Base-by-base conservation (phyloP, 2,329 filamentous ascomycete species). In the Neofusicoccum laricinum region DNA sequence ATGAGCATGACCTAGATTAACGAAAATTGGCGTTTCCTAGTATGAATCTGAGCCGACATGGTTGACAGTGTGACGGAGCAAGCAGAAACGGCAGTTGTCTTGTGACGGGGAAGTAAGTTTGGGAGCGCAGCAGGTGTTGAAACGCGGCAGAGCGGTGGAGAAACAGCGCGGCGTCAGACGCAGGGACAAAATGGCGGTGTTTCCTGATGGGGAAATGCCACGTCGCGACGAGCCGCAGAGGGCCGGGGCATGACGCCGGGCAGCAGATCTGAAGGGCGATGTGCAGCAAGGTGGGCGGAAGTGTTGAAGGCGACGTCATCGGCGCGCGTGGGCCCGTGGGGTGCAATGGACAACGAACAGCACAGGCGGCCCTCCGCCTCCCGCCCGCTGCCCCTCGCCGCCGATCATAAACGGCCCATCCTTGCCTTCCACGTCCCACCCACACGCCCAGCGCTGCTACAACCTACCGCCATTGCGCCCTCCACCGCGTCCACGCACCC, bases 381-480 rank as follows among this genome's bases (percentile, higher is more conserved):
- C 49, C 21, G 51, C 53, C 19, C 15, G 19, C 36, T 61, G 59
- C 59, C 59, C 59, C 46, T 57, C 53, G 53, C 38, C 41, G 55
- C 55, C 55, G 55, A 59, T 59, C 55, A 59, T 32, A 46, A 59
- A 45, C 55, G 55, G 55, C 55, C 30, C 55, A 59, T 59, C 55
- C 55, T 59, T 46, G 55, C 55, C 40, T 40, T 58, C 53, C 25
- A 45, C 53, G 30, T 34, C 48, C 30, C 49, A 38, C 32, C 41
- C 49, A 53, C 55, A 59, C 53, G 53, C 45, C 53, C 19, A 21
- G n/a, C 17, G 17, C 51, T 41, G 51, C 38, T 38, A 55, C 53
- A 12, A 41, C 53, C 14, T 59, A 21, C 55, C 55, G 40, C 40
- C 17, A 41, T 36, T 17, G 40, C 14, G 40, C 30, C 55, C 41